A percentile compares a stretch with the other conserved stretches of the same genome.
These are phyloP conservation scores for Volutella citrinella DNA, from an alignment of 2,329 filamentous ascomycete species.

Conservation along the genomic window DNA sequence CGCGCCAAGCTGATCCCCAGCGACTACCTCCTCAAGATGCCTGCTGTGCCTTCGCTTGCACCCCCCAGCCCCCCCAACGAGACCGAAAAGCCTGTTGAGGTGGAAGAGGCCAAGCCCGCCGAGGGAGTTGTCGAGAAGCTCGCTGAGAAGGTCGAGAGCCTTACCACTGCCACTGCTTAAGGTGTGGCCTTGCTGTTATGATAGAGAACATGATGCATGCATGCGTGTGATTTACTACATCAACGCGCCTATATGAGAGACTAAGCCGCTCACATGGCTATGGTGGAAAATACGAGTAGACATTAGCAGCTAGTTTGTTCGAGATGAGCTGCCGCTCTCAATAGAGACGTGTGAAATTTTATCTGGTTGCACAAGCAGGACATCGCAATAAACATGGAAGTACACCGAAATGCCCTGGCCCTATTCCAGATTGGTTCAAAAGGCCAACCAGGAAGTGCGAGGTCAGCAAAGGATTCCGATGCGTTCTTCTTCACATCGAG, in stretches of 20 bases:
- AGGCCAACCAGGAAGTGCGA: no score
- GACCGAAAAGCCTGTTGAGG: constrained; percentile 13
- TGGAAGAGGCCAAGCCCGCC: constrained; percentile 12
- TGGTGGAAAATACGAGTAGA: no score
- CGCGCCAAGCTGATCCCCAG: constrained; percentile 71
- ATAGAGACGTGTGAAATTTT: no score
- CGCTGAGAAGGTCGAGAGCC: constrained; percentile 33
- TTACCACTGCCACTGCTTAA: constrained; percentile 22
- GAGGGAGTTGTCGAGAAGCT: constrained; percentile 29
- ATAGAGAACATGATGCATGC: no score
- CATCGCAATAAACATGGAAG: no score
- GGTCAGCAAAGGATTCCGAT: no score
- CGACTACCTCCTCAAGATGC: constrained; percentile 66
- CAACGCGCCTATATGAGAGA: no score
- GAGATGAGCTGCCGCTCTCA: no score
- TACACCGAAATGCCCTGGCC: not conserved
- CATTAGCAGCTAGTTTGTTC: not conserved
- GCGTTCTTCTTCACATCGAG: no score
- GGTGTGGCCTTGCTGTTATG: no score
- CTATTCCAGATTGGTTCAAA: not conserved
- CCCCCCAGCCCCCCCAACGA: constrained; percentile 27
- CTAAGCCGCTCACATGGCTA: no score
- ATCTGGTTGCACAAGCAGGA: constrained; percentile 1
- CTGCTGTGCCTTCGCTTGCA: constrained; percentile 47
- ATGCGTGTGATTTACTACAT: no score